A percentile compares a stretch with the other conserved stretches of the same genome.
Evolutionary conservation across 495 filamentous ascomycete species (phyloP).

Genomic region (Tuber indicum): DNA sequence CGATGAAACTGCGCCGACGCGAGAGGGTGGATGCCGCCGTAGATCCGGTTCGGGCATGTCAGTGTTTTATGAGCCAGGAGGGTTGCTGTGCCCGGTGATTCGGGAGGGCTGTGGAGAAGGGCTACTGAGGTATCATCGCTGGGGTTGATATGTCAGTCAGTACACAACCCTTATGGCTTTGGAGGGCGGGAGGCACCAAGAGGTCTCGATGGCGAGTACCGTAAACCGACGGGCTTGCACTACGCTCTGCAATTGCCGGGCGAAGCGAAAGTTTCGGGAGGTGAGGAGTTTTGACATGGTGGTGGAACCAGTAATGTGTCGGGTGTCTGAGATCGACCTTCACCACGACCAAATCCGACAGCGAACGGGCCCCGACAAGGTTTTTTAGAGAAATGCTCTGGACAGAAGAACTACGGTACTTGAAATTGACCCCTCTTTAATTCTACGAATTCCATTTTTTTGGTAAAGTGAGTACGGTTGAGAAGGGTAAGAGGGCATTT

Average conservation of each 20-base stretch:
- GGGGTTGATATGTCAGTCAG: constrained; percentile 20
- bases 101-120: constrained; percentile 57
- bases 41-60: constrained; percentile 65
- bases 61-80: constrained; percentile 77
- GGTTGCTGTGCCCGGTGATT: constrained; percentile 44
- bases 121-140: constrained; percentile 94
- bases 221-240: constrained; percentile 13
- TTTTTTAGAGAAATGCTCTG: background rate
- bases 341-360: background rate
- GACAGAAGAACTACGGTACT: background rate
- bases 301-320: background rate
- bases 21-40: constrained; percentile 72
- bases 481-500: background rate
- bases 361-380: background rate
- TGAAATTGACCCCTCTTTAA: background rate
- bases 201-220: constrained; percentile 80
- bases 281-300: background rate
- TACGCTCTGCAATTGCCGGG: background rate
- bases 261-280: background rate
- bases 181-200: constrained; percentile 53
- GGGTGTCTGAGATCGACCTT: background rate
- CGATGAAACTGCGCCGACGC: constrained; percentile 67
- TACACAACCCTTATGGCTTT: background rate
- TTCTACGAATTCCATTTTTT: background rate
- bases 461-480: background rate